phyloP scores from a whole-genome alignment of 1,284 basidiomycete genomes.

The Neotropicomus parvogracilis region DNA sequence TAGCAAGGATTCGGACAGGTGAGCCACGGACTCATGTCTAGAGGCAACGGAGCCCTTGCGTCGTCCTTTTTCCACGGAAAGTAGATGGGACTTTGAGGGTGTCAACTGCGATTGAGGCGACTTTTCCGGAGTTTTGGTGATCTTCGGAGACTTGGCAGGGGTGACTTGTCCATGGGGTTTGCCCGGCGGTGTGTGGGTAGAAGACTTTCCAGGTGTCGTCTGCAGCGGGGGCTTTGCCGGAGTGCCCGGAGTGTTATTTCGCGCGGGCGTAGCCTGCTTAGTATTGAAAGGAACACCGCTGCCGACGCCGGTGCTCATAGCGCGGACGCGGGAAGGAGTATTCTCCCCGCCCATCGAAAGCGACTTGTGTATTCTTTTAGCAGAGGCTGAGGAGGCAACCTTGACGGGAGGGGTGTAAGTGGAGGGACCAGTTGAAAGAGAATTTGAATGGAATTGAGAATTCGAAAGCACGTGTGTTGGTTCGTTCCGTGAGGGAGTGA shows the following conservation, averaged over 20 bases:
- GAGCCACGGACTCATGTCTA: conserved; percentile 16
- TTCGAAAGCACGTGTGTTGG: conserved; percentile 20
- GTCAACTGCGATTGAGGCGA: conserved; percentile 18
- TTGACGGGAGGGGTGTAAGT: conserved; percentile 21
- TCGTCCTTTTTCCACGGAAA: conserved; percentile 17
- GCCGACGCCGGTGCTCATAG: conserved; percentile 21
- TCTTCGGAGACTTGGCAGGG: conserved; percentile 26
- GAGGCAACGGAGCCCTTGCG: conserved; percentile 29
- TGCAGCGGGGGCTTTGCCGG: conserved; percentile 16
- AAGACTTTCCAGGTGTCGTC: conserved; percentile 21
- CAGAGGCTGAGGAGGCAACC: conserved; percentile 25
- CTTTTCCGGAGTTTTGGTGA: conserved; percentile 20
- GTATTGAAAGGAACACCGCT: conserved; percentile 1
- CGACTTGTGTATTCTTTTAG: conserved; percentile 18
- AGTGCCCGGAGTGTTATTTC: conserved; percentile 14
- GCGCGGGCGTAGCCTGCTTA: conserved; percentile 18
- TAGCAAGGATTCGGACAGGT: conserved; percentile 27
- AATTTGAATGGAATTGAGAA: conserved; percentile 23
- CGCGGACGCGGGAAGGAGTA: conserved; percentile 20
- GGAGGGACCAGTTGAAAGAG: conserved; percentile 21
- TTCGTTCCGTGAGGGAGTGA: conserved; percentile 25
- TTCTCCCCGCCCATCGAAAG: conserved; percentile 13
- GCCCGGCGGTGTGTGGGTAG: conserved; percentile 12
- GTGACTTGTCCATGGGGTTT: conserved; percentile 21
- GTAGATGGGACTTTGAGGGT: conserved; percentile 19